Percentiles rank a stretch among this genome's conserved stretches.
Evolutionary conservation across 805 yeast species (phyloP).

Genomic region (Hemisphaericaspora nanyangensis): DNA sequence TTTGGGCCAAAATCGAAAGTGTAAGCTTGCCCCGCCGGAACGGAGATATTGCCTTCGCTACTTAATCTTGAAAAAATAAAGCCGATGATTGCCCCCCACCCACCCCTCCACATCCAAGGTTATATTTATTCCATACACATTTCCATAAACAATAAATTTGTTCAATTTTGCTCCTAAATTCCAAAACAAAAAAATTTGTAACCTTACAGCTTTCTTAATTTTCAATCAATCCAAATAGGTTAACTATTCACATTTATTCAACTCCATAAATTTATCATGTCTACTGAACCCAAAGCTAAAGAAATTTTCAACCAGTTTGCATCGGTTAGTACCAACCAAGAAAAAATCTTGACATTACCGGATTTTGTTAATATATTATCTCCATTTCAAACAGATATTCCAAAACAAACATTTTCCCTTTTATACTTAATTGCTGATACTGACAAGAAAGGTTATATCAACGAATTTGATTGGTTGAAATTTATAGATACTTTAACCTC

Average conservation of each 20-base stretch:
- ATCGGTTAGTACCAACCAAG: constrained; percentile 17
- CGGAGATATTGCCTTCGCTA: no score
- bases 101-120: no score
- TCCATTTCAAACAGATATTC: constrained; percentile 39
- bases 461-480: constrained; percentile 66
- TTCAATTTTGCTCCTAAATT: neutral
- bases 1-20: no score
- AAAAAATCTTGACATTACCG: constrained; percentile 28
- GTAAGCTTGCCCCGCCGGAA: no score
- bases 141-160: no score
- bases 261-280: constrained; percentile 2
- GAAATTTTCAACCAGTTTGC: constrained; percentile 41
- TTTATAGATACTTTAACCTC: constrained; percentile 52
- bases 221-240: neutral
- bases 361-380: constrained; percentile 36
- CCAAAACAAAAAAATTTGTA: neutral
- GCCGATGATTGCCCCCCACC: no score
- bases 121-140: no score
- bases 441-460: constrained; percentile 61
- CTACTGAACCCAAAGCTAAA: constrained; percentile 21
- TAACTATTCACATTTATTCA: neutral
- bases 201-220: no score
- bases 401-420: constrained; percentile 40
- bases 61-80: no score
- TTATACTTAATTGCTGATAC: constrained; percentile 81